Evolutionary conservation across 2,329 filamentous ascomycete species (phyloP), one percentile per base, ranked within the genome.

Genomic region (Leptographium procerum): DNA sequence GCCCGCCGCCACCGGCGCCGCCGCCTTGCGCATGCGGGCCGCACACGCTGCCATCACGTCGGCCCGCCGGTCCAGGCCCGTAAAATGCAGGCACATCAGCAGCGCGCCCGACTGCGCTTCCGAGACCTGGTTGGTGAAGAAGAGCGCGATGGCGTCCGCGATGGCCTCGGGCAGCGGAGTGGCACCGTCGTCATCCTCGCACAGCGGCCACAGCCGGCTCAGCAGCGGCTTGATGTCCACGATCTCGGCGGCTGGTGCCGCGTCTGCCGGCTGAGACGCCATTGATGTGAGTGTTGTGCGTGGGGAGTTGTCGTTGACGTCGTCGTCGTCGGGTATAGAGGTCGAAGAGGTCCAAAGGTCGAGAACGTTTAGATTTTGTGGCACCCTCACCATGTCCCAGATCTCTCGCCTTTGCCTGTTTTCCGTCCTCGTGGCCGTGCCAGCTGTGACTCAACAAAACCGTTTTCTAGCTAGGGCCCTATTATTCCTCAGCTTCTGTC

Each of bases 61-160:
- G 29, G 91, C 83, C 63, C 87, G 83, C 64, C 87, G 83, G 71
- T 97, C 94, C 70, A 90, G 83, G 60, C 86, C 85, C 1, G 91
- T 96, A 65, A 95, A 96, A 74, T 96, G 92, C 52, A 99, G 78
- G 57, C 91, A 88, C 68, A 94, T 96, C 56, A 97, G 78, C 58
- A 99, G 78, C 45, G 91, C 88, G 57, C 89, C 88, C 1, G 88
- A 88, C 71, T 97, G 94, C 10, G 91, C 88, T 45, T 89, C 86
- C n/a, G 89, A 92, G 22, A 97, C 78, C 64, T 85, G 84, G 73
- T 96, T 87, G 60, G 91, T 91, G 72, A 97, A 97, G 69, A 96
- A 95, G 68, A 92, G 80, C 5, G 89, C 86, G 65, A 97, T 86
- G 57, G 92, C 91, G n/a, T 86, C 80, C 60, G 92, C 90, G 69